Base-by-base conservation (phyloP, 2,329 filamentous ascomycete genomes). In the Neurospora crassa region DNA sequence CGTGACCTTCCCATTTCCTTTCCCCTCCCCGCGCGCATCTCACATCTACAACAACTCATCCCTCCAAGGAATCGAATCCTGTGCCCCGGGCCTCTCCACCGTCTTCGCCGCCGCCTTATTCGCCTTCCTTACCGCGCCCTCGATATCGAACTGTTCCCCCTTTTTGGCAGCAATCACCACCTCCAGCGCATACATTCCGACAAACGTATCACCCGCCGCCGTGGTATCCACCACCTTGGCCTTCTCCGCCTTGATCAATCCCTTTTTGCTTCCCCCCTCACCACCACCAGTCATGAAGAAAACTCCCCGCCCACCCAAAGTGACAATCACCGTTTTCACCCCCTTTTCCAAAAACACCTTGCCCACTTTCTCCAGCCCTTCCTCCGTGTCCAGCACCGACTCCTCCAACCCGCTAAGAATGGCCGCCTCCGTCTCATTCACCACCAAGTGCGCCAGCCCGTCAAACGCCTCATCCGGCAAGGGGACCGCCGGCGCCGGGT, bases 121-220 rank as follows among this genome's bases (percentile, higher is more conserved):
- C 1, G 90, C 88, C 79, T 85, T 86, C 67, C 81, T 79, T 67
- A 92, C 86, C 0, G 91, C 89, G 1, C 84, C 83, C 72, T 86
- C 86, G 67, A 91, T 84, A 71, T 87, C 84, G 71, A 89, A 87
- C 14, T 71, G 73, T 14, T 71, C 76, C 37, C 72, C 76, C 40
- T 71, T 75, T 63, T 72, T 73, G 43, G 74, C 75, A n/a, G 78
- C 78, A 69, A 34, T 78, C 47, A 92, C 92, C 40, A 91, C 86
- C 71, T 89, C 88, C 37, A 96, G 88, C 2, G 93, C 92, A 79
- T 97, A 97, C 29, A 89, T 91, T 1, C 96, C 95, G 5, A 96
- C 92, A 82, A 97, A 97, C 0, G 95, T 97, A 80, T 98, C 95
- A 0, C 95, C 95, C 5, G 96, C 96, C 1, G 92, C 95, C 8